Percentiles rank a stretch among this genome's conserved stretches.
phyloP scores from a whole-genome alignment of 495 filamentous ascomycete genomes.

The Aspergillus steynii region DNA sequence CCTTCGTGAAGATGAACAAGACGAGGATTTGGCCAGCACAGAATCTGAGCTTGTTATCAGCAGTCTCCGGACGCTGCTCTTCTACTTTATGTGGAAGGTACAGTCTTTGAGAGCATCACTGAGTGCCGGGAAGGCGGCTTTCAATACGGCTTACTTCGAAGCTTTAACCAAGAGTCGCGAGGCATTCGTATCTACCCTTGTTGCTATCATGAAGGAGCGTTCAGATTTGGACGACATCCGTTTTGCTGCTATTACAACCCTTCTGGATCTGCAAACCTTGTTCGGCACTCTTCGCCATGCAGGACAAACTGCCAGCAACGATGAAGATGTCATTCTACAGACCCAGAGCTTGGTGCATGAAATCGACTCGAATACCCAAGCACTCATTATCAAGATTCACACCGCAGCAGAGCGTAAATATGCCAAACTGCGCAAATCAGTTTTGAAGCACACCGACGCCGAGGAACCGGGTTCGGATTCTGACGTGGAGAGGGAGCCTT shows the following conservation, averaged over 20 bases:
- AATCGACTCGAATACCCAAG: slow-evolving; percentile 56
- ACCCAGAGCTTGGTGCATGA: slow-evolving; percentile 64
- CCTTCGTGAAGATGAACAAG: slow-evolving; percentile 53
- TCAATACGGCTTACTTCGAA: slow-evolving; percentile 51
- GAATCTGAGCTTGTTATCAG: slow-evolving; percentile 75
- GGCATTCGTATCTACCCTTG: slow-evolving; percentile 59
- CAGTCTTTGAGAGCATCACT: slow-evolving; percentile 46
- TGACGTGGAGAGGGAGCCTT: slow-evolving; percentile 45
- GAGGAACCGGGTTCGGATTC: slow-evolving; percentile 57
- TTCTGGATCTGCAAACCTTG: slow-evolving; percentile 79
- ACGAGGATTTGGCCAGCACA: slow-evolving; percentile 63
- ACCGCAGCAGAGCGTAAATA: slow-evolving; percentile 69
- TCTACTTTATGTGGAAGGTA: slow-evolving; percentile 96
- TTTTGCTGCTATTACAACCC: slow-evolving; percentile 66
- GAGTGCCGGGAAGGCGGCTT: slow-evolving; percentile 45
- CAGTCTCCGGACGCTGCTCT: slow-evolving; percentile 69
- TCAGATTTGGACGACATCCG: slow-evolving; percentile 70
- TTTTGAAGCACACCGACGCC: slow-evolving; percentile 68
- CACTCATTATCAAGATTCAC: slow-evolving; percentile 71
- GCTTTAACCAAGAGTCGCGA: slow-evolving; percentile 45
- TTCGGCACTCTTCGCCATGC: slow-evolving; percentile 68
- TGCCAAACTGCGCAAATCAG: slow-evolving; percentile 66
- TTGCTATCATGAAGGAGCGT: slow-evolving; percentile 60
- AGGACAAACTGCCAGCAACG: slow-evolving; percentile 41
- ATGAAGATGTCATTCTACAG: slow-evolving; percentile 49